Conservation (phyloP, 2,329 filamentous ascomycete genomes). For the Aspergillus novoparasiticus region DNA sequence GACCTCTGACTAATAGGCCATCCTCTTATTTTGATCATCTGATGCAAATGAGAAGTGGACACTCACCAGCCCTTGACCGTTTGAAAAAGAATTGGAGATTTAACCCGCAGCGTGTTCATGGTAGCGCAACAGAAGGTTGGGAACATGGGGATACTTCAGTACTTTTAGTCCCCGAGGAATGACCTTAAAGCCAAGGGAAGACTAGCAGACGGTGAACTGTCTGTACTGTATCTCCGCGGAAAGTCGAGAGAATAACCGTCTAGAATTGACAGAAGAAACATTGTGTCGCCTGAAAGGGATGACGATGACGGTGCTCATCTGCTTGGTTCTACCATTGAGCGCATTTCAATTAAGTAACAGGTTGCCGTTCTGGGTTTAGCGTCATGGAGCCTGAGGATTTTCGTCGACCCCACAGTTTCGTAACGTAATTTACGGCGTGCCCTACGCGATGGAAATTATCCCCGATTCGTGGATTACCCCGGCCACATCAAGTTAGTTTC, state of each 20-base stretch:
- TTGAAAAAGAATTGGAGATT: background rate
- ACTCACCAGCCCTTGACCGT: background rate
- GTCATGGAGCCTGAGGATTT: conserved; percentile 16
- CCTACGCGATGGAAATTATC: background rate
- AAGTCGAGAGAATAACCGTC: background rate
- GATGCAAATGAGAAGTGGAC: background rate
- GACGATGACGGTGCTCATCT: background rate
- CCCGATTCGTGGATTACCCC: background rate
- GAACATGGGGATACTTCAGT: background rate
- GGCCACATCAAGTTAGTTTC: background rate
- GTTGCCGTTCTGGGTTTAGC: conserved; percentile 32
- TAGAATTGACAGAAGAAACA: background rate
- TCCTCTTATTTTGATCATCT: background rate
- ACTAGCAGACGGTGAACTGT: background rate
- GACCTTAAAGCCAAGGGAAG: background rate
- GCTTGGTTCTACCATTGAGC: conserved; percentile 32
- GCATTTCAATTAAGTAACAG: conserved; percentile 39
- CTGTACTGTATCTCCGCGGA: conserved; percentile 10
- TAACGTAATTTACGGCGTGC: conserved; percentile 13
- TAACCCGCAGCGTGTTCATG: background rate
- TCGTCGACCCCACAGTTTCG: background rate
- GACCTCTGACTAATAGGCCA: background rate
- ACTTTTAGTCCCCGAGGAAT: background rate
- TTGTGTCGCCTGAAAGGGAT: background rate
- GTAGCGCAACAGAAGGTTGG: background rate